These are phyloP conservation scores for Saitozyma podzolica DNA, from an alignment of 768 basidiomycete species.

Conservation along the genomic window DNA sequence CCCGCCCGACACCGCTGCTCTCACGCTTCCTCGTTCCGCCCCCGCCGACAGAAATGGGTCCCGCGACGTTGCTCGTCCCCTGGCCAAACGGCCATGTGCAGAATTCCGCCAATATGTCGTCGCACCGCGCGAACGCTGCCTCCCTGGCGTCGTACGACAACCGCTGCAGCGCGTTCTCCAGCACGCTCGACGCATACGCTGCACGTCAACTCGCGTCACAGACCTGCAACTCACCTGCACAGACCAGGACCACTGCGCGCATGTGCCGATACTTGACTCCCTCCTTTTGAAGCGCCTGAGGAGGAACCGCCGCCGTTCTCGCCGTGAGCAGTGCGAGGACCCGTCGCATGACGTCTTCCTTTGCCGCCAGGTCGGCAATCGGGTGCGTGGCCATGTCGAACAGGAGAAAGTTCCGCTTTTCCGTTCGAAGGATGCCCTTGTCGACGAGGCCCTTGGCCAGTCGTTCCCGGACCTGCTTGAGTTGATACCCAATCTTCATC, in stretches of 20 bases:
- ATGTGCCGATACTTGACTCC: conserved; percentile 75
- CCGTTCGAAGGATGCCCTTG: conserved; percentile 97
- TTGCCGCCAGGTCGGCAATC: conserved; percentile 86
- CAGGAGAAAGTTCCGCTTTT: conserved; percentile 96
- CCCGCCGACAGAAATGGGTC: conserved; percentile 52
- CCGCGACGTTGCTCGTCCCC: conserved; percentile 54
- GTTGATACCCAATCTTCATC: conserved; percentile 98
- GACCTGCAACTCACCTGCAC: conserved; percentile 56
- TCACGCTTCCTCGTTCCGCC: conserved; percentile 64
- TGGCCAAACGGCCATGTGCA: conserved; percentile 80
- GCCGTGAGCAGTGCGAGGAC: conserved; percentile 76
- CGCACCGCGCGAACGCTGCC: conserved; percentile 86
- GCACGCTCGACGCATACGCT: conserved; percentile 89
- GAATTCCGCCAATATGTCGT: conserved; percentile 92
- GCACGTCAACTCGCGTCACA: conserved; percentile 1
- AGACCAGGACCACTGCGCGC: conserved; percentile 81
- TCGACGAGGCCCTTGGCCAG: conserved; percentile 96
- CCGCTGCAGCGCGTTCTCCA: conserved; percentile 88
- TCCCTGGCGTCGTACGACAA: conserved; percentile 91
- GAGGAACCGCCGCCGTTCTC: conserved; percentile 76
- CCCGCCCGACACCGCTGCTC: conserved; percentile 53
- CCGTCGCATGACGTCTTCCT: conserved; percentile 78
- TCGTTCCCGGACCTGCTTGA: conserved; percentile 96
- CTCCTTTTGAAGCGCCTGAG: conserved; percentile 68
- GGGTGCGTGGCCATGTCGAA: conserved; percentile 99